Conservation (phyloP, 2,329 filamentous ascomycete genomes). For the Ilyonectria mors-panacis region DNA sequence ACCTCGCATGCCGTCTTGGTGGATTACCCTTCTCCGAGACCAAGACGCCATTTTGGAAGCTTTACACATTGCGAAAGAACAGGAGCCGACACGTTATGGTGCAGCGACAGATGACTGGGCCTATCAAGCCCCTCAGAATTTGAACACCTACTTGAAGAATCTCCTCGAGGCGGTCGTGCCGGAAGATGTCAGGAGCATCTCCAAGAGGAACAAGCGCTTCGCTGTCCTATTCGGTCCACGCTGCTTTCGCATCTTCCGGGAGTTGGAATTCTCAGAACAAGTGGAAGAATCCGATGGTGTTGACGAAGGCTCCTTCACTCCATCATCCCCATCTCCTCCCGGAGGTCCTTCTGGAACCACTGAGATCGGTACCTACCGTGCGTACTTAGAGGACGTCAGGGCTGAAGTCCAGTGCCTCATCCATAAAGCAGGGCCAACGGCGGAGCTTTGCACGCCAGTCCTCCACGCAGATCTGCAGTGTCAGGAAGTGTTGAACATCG, state of each 20-base stretch:
- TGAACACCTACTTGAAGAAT: constrained; percentile 68
- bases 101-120: constrained; percentile 59
- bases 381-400: constrained; percentile 65
- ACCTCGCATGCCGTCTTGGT: constrained; percentile 62
- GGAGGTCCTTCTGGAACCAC: constrained; percentile 54
- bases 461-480: constrained; percentile 53
- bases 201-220: constrained; percentile 71
- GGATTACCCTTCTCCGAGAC: constrained; percentile 63
- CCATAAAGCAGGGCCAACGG: constrained; percentile 52
- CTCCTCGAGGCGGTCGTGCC: constrained; percentile 57
- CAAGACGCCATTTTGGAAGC: constrained; percentile 59
- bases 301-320: constrained; percentile 56
- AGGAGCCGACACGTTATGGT: constrained; percentile 65
- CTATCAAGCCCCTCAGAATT: constrained; percentile 59
- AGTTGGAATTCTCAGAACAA: constrained; percentile 64
- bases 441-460: constrained; percentile 52
- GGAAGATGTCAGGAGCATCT: constrained; percentile 62
- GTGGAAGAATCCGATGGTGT: constrained; percentile 56
- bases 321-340: constrained; percentile 52
- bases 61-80: constrained; percentile 55
- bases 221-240: constrained; percentile 67
- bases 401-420: constrained; percentile 63
- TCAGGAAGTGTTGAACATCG: constrained; percentile 48
- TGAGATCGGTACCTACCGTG: constrained; percentile 59
- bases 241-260: constrained; percentile 64